Evolutionary conservation across 306 rosid genomes (phyloP), one percentile per base, ranked within the genome.

Genomic region (Canavalia ensiformis): DNA sequence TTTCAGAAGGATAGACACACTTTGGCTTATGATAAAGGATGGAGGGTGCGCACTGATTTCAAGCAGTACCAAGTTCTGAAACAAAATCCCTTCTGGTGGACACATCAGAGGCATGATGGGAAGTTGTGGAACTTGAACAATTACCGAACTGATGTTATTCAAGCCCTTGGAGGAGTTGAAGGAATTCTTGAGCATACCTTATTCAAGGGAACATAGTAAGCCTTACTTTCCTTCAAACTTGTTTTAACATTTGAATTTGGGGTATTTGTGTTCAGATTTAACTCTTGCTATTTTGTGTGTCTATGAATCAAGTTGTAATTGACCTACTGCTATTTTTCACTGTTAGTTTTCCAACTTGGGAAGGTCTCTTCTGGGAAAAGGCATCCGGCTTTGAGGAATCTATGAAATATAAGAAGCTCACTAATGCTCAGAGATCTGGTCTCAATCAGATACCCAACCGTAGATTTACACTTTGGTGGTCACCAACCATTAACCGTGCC

Each of bases 381-480:
- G 99, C 99, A 75, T 96, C 99, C 45, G 99, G 99, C 2, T 93
- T 96, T 87, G 99, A 96, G 88, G 99, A 96, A 87, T 93, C 99
- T 13, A 96, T 96, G 99, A 96, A 96, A 90, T 96, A 93, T 65
- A 96, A 96, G 84, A 96, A 96, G 93, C 89, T 96, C 82, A 96
- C 99, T 4, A 96, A 96, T 88, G 99, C 99, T 9, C 99, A 96
- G 91, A 89, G 99, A 90, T 96, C 99, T 70, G 99, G 99, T 91
- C 97, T 96, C 29, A 96, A 96, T 88, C 99, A 96, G 86, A 96
- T 96, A 47, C 99, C 99, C 37, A 96, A 96, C 70, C 99, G 98
- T 87, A 93, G 99, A 75, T 96, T 96, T 81, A 96, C 99, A 28
- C 98, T 96, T n/a, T 96, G 99, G 99, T 96, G 99, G 99, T 96